Evolutionary conservation across 139 green algal species (phyloP), one percentile per base, ranked within the genome.

Genomic region (Micromonas commoda): DNA sequence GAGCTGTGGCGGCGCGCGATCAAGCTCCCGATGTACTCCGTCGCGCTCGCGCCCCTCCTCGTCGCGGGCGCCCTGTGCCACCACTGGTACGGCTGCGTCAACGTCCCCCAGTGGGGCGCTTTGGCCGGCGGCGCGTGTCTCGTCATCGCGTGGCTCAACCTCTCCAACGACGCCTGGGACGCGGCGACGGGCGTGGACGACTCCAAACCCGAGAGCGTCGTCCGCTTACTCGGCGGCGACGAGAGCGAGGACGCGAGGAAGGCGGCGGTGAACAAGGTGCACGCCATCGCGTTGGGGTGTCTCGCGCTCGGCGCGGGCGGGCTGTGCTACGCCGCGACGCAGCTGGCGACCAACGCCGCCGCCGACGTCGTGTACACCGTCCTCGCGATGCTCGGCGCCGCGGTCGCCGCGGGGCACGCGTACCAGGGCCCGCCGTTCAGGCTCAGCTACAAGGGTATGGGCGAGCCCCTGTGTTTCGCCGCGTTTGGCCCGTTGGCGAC

Each of bases 341-440:
- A 29, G 2, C 61, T 83, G 91, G 81, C 85, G 93, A 6, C 54
- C 9, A 26, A 24, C 4, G 77, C 31, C 13, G 3, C n/a, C 24
- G 24, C 65, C 9, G 70, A 38, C 1, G 60, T 54, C 78, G 73
- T 71, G 78, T 28, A 24, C 38, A n/a, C 66, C 19, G 73, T 88
- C 38, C 69, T 77, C 60, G 52, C 37, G 6, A 24, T 96, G 85
- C 87, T 99, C 34, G 86, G 82, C 0, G 80, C 82, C 0, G 88
- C 94, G 0, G 92, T 98, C 21, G 84, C 75, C 3, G 93, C 89
- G 73, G 95, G 95, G 31, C 97, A 98, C 75, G 69, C 98, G 5
- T 99, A 98, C 83, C 95, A 98, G 81, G 95, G 93, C 1, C 95
- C 95, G 13, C 95, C 95, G 2, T 99, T 99, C 86, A 87, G 94